Evolutionary conservation across 371 early-diverging fungal genomes (phyloP).

Genomic region (Basidiobolus meristosporus): DNA sequence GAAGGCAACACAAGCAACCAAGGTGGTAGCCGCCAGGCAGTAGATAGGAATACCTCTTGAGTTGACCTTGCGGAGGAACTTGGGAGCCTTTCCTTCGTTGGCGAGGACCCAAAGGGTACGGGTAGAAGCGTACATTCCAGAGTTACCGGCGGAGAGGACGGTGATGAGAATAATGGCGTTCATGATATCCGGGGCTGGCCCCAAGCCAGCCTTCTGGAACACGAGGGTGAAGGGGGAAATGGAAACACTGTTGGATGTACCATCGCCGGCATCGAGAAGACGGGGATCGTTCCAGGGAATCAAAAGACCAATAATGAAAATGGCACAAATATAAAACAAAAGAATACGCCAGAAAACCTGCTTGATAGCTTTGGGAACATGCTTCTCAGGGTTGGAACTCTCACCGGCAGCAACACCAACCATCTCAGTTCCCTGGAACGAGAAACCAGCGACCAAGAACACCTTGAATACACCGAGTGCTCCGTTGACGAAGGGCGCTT

Average conservation of each 20-base stretch:
- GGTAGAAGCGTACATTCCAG: conserved; percentile 53
- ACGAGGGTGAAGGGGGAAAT: conserved; percentile 57
- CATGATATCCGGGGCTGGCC: conserved; percentile 48
- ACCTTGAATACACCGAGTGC: conserved; percentile 40
- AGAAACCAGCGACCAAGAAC: conserved; percentile 65
- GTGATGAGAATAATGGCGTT: conserved; percentile 57
- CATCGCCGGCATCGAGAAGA: conserved; percentile 13
- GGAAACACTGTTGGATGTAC: conserved; percentile 19
- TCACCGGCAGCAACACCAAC: conserved; percentile 62
- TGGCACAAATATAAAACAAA: conserved; percentile 49
- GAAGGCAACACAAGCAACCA: conserved; percentile 36
- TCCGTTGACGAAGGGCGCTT: conserved; percentile 57
- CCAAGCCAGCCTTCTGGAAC: conserved; percentile 42
- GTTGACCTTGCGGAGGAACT: conserved; percentile 28
- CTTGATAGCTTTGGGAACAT: conserved; percentile 51
- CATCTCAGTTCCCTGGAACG: conserved; percentile 70
- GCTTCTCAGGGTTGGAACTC: conserved; percentile 44
- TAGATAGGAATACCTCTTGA: conserved; percentile 40
- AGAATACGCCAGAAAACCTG: conserved; percentile 58
- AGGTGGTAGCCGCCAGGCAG: conserved; percentile 29
- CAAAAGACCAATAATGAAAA: conserved; percentile 46
- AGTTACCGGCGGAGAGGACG: conserved; percentile 60
- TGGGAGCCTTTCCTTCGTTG: conserved; percentile 45
- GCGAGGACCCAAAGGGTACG: conserved; percentile 50
- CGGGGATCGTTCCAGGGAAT: conserved; percentile 37